Conservation (phyloP, 805 yeast genomes). For the Scheffersomyces stipitis region DNA sequence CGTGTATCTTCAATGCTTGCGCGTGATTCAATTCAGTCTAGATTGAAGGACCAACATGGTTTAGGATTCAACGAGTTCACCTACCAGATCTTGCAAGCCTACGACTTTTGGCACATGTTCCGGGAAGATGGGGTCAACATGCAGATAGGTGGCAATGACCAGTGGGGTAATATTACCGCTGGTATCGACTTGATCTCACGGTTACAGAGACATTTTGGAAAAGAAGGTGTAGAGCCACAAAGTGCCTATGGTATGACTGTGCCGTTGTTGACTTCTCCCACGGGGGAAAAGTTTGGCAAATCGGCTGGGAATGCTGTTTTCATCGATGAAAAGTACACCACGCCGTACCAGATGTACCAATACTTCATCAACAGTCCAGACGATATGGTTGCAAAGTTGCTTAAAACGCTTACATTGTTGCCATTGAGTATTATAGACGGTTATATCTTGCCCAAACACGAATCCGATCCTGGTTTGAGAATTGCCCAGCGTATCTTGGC, state of each 20-base stretch:
- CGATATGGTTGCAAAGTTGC: conserved; percentile 64
- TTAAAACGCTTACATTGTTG: conserved; percentile 77
- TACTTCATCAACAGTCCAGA: conserved; percentile 80
- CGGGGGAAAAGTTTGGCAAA: conserved; percentile 94
- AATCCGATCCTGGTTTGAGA: conserved; percentile 58
- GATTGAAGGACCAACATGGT: conserved; percentile 70
- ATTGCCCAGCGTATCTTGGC: conserved; percentile 79
- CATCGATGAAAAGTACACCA: conserved; percentile 70
- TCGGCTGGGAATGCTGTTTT: conserved; percentile 97
- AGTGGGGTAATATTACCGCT: conserved; percentile 97
- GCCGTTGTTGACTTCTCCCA: conserved; percentile 82
- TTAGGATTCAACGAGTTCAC: conserved; percentile 93
- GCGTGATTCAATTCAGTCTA: conserved; percentile 78
- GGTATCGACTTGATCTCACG: conserved; percentile 86
- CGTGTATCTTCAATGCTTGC: conserved; percentile 85
- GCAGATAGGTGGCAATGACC: conserved; percentile 96
- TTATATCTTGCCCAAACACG: conserved; percentile 52
- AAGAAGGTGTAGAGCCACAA: conserved; percentile 7
- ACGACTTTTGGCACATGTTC: conserved; percentile 83
- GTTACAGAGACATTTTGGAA: conserved; percentile 26
- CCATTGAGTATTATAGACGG: conserved; percentile 59
- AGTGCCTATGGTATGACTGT: conserved; percentile 78
- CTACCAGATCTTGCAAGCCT: conserved; percentile 91
- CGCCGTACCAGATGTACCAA: conserved; percentile 82
- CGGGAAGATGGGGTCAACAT: conserved; percentile 56